Base-by-base conservation (phyloP, 495 filamentous ascomycete species). In the Xylaria flabelliformis region DNA sequence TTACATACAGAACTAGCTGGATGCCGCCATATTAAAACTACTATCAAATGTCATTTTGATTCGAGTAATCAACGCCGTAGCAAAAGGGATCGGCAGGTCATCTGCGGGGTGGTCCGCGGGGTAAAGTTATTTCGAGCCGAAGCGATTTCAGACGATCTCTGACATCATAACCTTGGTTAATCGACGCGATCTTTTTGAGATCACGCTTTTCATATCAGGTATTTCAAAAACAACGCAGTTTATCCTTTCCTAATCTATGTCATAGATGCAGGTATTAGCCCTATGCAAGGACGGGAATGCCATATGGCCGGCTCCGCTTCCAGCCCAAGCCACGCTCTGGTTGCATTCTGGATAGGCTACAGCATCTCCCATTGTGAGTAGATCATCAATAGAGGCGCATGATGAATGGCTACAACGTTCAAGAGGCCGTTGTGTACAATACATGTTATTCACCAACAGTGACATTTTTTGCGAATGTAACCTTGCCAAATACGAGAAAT, bases 111-210 rank as follows among this genome's bases (percentile, higher is more conserved):
- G 15, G 24, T 53, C 64, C 46, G 46, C 64, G 64, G 46, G 46
- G 46, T 66, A 61, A 19, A 39, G 15, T 15, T 61, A 17, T 29
- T 39, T 21, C 32, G 51, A 39, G n/a, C 58, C 34, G 7, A 66
- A 56, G 24, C 53, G 36, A 42, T 19, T 56, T 29, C 36, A 68
- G 66, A 56, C 17, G 65, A 68, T 68, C 66, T 17, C 51, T 68
- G 66, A 68, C 66, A 68, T 68, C 66, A 68, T 68, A 51, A 50
- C 2, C 46, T 51, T 66, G 8, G 64, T 66, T 46, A 39, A 66
- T 53, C 39, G 19, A 53, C 46, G 34, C 46, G 46, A 6, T 29
- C 19, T 32, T 50, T 53, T 53, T 7, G 4, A 0, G 10, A 32
- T 34, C 24, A n/a, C 29, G 7, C 36, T 7, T 26, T 66, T 66